Evolutionary conservation across 148 eudicot genomes (phyloP), one percentile per base, ranked within the genome.

Genomic region (Amaranthus palmeri): DNA sequence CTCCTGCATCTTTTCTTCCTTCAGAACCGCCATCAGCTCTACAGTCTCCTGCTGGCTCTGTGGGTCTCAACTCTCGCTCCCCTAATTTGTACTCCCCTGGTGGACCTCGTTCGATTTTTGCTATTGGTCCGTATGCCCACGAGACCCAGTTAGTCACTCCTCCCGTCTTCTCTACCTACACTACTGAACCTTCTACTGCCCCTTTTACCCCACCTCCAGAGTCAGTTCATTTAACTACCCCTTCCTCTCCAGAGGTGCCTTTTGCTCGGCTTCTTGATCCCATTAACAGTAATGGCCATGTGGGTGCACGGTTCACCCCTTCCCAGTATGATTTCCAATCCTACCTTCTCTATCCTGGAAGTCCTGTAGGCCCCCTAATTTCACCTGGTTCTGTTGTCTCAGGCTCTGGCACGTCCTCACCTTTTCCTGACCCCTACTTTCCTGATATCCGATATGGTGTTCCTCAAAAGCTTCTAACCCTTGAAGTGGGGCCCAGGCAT

Each of bases 171-270:
- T 95, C 99, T n/a, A 84, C 96, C 10, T 90, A 80, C 72, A 92
- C 88, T 6, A 95, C 97, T 4, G 96, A 95, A 76, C 99, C 99
- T 8, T 90, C 96, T 2, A 95, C 99, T 10, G 97, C 99, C 65
- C 97, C 99, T 48, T 89, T 79, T 46, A 95, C 99, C 49, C 99
- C 99, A 68, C 99, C 99, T 12, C 97, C 99, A 0, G 99, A 92
- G 71, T 90, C 99, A 4, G 81, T 88, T 73, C 97, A 91, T 72
- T 73, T 95, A 66, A 95, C 99, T 4, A 95, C 93, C 60, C 99
- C 99, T 54, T 95, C 99, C 65, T 95, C 99, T 8, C 99, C 99
- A 0, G 99, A 95, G 82, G 99, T 95, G 9, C 99, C 99, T 4
- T 92, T 92, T 79, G 99, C 99, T 64, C 86, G 87, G 75, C 87